phyloP scores from a whole-genome alignment of 331 rosid genomes.

The Dryas integrifolia region DNA sequence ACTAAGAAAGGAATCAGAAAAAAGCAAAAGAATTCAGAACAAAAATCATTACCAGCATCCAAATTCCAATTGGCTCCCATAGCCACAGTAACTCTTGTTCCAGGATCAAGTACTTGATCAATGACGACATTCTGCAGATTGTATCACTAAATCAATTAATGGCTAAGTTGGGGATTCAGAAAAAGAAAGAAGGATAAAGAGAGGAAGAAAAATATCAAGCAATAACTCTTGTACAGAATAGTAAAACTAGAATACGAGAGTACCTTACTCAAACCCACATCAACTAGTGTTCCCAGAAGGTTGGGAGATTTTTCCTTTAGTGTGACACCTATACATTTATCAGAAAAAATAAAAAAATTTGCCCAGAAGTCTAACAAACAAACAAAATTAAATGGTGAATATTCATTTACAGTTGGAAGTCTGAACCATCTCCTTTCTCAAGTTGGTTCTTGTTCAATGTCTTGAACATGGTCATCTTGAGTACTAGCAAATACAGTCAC shows the following conservation, averaged over 20 bases:
- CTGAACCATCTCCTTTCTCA: slow-evolving; percentile 1
- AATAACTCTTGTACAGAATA: not conserved
- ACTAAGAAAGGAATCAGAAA: slow-evolving; percentile 16
- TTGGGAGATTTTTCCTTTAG: slow-evolving; percentile 53
- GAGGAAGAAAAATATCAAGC: slow-evolving; percentile 6
- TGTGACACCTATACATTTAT: slow-evolving; percentile 61
- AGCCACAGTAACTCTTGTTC: slow-evolving; percentile 84
- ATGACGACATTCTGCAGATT: slow-evolving; percentile 63
- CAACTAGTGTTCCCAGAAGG: slow-evolving; percentile 58
- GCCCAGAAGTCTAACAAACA: not conserved
- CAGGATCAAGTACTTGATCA: slow-evolving; percentile 77
- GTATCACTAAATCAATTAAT: slow-evolving; percentile 26
- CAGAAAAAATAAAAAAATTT: slow-evolving; percentile 30
- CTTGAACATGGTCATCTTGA: not conserved
- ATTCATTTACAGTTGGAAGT: not conserved
- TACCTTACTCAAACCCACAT: slow-evolving; percentile 95
- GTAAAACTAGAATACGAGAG: slow-evolving; percentile 20
- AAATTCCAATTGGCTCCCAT: slow-evolving; percentile 86
- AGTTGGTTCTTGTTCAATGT: slow-evolving; percentile 12
- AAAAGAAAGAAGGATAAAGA: not conserved
- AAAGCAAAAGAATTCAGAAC: slow-evolving; percentile 7
- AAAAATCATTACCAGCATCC: slow-evolving; percentile 55
- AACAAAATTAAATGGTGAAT: not conserved
- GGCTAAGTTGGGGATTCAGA: not conserved
- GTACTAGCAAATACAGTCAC: not conserved